Percentiles rank a stretch among this genome's conserved stretches.
phyloP scores from a whole-genome alignment of 768 basidiomycete genomes.

The Leccinellum rugosiceps region DNA sequence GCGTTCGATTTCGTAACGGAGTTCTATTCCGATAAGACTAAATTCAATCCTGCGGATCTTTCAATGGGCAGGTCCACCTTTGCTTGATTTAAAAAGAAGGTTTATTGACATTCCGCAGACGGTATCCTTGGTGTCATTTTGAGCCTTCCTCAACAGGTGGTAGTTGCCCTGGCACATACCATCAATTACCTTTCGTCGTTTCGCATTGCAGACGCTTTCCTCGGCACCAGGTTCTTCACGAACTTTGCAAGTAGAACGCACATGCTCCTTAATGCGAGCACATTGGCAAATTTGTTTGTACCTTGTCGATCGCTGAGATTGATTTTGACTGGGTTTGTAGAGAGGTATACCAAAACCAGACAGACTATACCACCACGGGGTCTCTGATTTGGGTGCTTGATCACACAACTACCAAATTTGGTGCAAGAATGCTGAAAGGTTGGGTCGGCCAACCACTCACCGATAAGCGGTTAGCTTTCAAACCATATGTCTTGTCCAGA shows the following conservation, averaged over 20 bases:
- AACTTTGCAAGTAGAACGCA: conserved; percentile 73
- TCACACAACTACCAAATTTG: conserved; percentile 85
- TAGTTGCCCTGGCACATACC: conserved; percentile 69
- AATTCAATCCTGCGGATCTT: conserved; percentile 38
- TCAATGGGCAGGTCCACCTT: conserved; percentile 13
- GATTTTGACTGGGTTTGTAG: conserved; percentile 28
- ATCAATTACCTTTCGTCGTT: conserved; percentile 72
- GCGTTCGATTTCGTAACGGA: conserved; percentile 65
- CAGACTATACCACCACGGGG: conserved; percentile 68
- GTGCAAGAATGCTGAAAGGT: conserved; percentile 71
- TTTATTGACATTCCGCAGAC: conserved; percentile 37
- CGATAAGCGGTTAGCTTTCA: conserved; percentile 53
- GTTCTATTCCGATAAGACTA: conserved; percentile 60
- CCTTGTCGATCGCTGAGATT: neutral
- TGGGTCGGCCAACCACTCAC: conserved; percentile 89
- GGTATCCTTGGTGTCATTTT: conserved; percentile 58
- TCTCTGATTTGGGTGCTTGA: conserved; percentile 86
- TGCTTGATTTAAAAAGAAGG: neutral
- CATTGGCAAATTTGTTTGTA: conserved; percentile 70
- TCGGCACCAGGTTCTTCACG: conserved; percentile 74
- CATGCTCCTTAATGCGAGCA: conserved; percentile 89
- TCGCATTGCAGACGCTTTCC: conserved; percentile 72
- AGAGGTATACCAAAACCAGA: conserved; percentile 92
- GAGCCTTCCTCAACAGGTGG: conserved; percentile 66
- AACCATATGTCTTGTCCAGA: neutral